Percentiles rank a stretch among this genome's conserved stretches.
These are phyloP conservation scores for Lyophyllum shimeji DNA, from an alignment of 768 basidiomycete genomes.

Conservation along the genomic window DNA sequence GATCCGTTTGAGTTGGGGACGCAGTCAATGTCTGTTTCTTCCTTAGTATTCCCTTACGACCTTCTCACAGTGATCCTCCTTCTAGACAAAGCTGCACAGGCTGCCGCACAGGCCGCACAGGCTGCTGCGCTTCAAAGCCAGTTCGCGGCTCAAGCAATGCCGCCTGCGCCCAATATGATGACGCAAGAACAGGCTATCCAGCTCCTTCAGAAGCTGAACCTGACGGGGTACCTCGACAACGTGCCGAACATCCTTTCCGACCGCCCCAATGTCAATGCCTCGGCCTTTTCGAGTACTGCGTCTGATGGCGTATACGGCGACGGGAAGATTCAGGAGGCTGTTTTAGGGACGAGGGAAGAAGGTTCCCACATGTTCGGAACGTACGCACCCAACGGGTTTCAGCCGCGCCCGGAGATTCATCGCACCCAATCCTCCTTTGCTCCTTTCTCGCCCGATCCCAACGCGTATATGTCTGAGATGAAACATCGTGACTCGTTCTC, in stretches of 20 bases:
- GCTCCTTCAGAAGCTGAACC: conserved; percentile 56
- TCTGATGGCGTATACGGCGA: conserved; percentile 13
- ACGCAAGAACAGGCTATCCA: conserved; percentile 65
- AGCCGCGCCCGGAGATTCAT: conserved; percentile 33
- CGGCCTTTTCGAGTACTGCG: conserved; percentile 4
- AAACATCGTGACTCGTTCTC: conserved; percentile 35
- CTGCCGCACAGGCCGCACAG: conserved; percentile 82
- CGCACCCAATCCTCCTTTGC: conserved; percentile 53
- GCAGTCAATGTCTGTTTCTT: conserved; percentile 76
- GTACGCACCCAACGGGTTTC: conserved; percentile 20
- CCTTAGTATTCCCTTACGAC: not conserved
- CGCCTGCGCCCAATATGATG: conserved; percentile 32
- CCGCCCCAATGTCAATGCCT: conserved; percentile 6
- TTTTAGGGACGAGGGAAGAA: conserved; percentile 19
- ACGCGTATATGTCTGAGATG: conserved; percentile 37
- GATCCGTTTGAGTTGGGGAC: conserved; percentile 90
- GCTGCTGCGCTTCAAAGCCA: conserved; percentile 64
- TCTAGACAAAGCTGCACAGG: conserved; percentile 87
- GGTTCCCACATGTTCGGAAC: conserved; percentile 16
- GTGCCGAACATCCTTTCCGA: conserved; percentile 12
- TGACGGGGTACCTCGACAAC: conserved; percentile 36
- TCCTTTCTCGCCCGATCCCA: conserved; percentile 80
- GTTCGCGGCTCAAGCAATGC: conserved; percentile 22
- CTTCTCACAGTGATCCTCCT: conserved; percentile 4
- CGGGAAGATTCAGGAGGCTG: conserved; percentile 19